phyloP scores from a whole-genome alignment of 2,329 filamentous ascomycete species.

The Plenodomus tracheiphilus region DNA sequence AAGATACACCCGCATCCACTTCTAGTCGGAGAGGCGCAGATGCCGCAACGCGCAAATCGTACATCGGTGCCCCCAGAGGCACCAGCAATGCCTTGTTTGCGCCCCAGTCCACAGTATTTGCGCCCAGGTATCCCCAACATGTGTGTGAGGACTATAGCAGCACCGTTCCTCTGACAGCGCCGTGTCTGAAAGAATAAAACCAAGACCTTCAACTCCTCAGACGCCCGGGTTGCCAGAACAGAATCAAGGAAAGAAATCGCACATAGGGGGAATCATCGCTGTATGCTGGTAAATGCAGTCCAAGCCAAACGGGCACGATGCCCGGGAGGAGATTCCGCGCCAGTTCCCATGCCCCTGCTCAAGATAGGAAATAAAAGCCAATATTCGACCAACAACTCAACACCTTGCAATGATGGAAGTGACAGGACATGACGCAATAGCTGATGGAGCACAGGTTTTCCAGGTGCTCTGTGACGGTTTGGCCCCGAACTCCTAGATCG shows the following conservation, averaged over 20 bases:
- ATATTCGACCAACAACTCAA: constrained; percentile 38
- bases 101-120: neutral
- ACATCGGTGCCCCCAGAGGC: neutral
- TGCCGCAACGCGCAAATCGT: neutral
- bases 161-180: neutral
- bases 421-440: constrained; percentile 47
- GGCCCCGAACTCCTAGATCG: constrained; percentile 39
- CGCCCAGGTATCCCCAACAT: neutral
- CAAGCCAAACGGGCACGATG: constrained; percentile 39
- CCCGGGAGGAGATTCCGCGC: constrained; percentile 41
- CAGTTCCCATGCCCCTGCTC: constrained; percentile 46
- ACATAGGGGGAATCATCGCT: constrained; percentile 50
- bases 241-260: constrained; percentile 31
- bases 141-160: neutral
- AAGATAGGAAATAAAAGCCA: constrained; percentile 39
- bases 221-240: neutral
- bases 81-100: neutral
- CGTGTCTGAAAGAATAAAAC: neutral
- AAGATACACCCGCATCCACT: neutral
- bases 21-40: neutral
- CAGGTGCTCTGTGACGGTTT: constrained; percentile 36
- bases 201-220: neutral
- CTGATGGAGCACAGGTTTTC: constrained; percentile 36
- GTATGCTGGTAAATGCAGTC: constrained; percentile 47
- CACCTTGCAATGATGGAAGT: constrained; percentile 49